These are phyloP conservation scores for Chaetothyriales sp. DNA, from an alignment of 2,329 filamentous ascomycete genomes.

Conservation along the genomic window DNA sequence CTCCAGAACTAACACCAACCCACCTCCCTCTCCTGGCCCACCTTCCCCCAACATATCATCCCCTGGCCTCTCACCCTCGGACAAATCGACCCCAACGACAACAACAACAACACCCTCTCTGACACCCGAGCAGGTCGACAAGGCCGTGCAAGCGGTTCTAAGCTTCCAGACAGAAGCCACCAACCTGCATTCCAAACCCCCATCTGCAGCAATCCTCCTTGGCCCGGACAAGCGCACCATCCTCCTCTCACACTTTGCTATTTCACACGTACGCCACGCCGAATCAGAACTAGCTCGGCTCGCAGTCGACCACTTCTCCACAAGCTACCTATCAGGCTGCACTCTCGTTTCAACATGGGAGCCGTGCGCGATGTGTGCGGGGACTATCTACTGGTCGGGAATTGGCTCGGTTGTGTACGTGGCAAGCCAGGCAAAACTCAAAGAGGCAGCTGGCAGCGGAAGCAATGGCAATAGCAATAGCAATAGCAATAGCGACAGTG, in stretches of 20 bases:
- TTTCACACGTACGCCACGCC: slow-evolving; percentile 40
- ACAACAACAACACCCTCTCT: slow-evolving; percentile 18
- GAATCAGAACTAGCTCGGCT: slow-evolving; percentile 37
- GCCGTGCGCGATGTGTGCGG: slow-evolving; percentile 39
- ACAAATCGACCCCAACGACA: too few species aligned
- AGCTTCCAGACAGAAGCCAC: slow-evolving; percentile 30
- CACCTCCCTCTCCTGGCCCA: neutral
- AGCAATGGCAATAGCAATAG: too few species aligned
- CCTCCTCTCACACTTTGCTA: slow-evolving; percentile 34
- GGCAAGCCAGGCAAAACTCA: slow-evolving; percentile 34
- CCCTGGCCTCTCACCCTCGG: too few species aligned
- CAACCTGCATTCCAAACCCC: slow-evolving; percentile 31
- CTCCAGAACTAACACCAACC: too few species aligned
- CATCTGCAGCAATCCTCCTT: slow-evolving; percentile 35
- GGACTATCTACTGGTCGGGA: slow-evolving; percentile 37
- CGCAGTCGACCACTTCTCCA: slow-evolving; percentile 34
- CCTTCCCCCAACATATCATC: neutral
- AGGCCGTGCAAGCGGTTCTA: slow-evolving; percentile 27
- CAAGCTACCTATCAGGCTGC: slow-evolving; percentile 34
- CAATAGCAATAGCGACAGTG: too few species aligned
- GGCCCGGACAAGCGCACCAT: slow-evolving; percentile 36
- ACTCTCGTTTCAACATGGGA: slow-evolving; percentile 41
- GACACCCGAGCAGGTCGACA: slow-evolving; percentile 26
- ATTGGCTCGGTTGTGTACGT: slow-evolving; percentile 39
- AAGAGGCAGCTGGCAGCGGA: slow-evolving; percentile 31